Evolutionary conservation across 2,329 filamentous ascomycete species (phyloP), one percentile per base, ranked within the genome.

Genomic region (Aspergillus uvarum): DNA sequence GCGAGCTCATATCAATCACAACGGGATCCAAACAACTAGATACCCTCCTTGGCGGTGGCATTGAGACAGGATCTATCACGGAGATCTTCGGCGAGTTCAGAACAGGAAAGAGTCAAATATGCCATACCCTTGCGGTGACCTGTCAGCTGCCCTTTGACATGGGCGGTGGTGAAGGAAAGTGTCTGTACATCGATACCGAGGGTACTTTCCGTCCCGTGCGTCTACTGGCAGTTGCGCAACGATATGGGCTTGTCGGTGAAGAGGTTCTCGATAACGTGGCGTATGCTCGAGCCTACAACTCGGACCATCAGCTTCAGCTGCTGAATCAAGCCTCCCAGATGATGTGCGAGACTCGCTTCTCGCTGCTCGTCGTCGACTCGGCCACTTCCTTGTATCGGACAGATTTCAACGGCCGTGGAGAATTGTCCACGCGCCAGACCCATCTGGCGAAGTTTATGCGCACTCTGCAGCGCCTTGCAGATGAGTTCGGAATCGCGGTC

Each of bases 341-440:
- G 95, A 99, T 99, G 96, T 97, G 93, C 59, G 96, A 99, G 80
- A 99, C 95, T 0, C 88, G 95, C 4, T 99, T 99, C 77, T 98
- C 95, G 3, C 84, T 99, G 8, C 87, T 99, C 53, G 88, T 99
- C 52, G 95, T 99, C 59, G 95, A 99, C 78, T 96, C 92, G 59
- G 96, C 96, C 14, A 99, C 95, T 0, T 89, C 94, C 2, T 84
- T 99, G 2, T 99, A 99, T 77, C 88, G 95, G 67, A 99, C 95
- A 0, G 95, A 99, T 72, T 99, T 98, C 77, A 87, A 92, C 64
- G 95, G 95, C n/a, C 89, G 95, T 76, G 96, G 95, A 60, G 95
- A 99, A 77, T 84, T 99, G 32, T 96, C 92, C n/a, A 93, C 90
- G 53, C 85, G 95, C 65, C 95, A 99, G 74, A 81, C 74, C 21